Conservation (phyloP, 495 filamentous ascomycete genomes). For the Tuber microsphaerosporum region DNA sequence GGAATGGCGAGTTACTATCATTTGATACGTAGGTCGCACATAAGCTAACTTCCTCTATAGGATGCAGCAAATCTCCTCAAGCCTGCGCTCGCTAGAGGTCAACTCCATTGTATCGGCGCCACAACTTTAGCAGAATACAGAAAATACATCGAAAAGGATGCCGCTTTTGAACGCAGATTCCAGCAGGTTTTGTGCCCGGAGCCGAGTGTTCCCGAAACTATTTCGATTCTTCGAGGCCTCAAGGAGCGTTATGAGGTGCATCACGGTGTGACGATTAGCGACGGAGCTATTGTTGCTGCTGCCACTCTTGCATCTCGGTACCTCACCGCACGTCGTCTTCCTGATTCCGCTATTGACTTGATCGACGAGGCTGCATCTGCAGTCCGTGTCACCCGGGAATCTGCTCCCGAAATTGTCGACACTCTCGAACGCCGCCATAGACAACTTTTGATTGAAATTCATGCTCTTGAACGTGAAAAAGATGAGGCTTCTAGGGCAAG, state of each 20-base stretch:
- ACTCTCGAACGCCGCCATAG: slow-evolving; percentile 79
- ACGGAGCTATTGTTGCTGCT: slow-evolving; percentile 83
- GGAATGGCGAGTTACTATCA: slow-evolving; percentile 57
- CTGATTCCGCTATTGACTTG: slow-evolving; percentile 92
- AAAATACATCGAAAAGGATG: slow-evolving; percentile 98
- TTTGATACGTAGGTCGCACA: neutral
- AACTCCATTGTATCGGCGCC: slow-evolving; percentile 95
- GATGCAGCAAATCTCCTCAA: slow-evolving; percentile 96
- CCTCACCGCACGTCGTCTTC: slow-evolving; percentile 78
- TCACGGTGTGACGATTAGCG: slow-evolving; percentile 91
- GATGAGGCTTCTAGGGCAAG: slow-evolving; percentile 83
- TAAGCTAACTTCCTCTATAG: neutral
- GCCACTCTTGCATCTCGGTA: slow-evolving; percentile 86
- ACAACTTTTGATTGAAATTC: slow-evolving; percentile 92
- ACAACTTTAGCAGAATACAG: slow-evolving; percentile 92
- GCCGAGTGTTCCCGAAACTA: slow-evolving; percentile 75
- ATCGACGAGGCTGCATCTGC: slow-evolving; percentile 95
- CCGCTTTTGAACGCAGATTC: slow-evolving; percentile 95
- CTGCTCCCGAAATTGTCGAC: slow-evolving; percentile 88
- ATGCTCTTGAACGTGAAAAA: slow-evolving; percentile 85
- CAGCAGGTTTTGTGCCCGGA: slow-evolving; percentile 96
- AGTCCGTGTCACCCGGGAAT: slow-evolving; percentile 87
- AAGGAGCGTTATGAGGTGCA: slow-evolving; percentile 98
- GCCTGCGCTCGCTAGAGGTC: slow-evolving; percentile 91
- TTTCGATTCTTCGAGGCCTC: slow-evolving; percentile 92